These are phyloP conservation scores for Lonicera japonica DNA, from an alignment of 129 eudicot genomes.

Conservation along the genomic window DNA sequence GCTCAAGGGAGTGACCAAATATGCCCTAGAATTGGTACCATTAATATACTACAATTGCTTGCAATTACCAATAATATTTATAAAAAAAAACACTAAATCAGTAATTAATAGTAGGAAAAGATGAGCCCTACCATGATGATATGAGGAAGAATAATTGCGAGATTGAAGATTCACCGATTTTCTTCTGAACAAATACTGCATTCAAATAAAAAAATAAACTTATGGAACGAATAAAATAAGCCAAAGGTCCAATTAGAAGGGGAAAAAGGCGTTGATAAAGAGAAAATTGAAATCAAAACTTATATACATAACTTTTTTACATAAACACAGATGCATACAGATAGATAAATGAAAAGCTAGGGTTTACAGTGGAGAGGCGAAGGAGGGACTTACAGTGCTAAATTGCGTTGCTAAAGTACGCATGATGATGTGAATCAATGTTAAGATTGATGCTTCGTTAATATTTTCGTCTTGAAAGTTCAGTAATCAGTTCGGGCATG, in stretches of 20 bases:
- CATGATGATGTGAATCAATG: slow-evolving; percentile 20
- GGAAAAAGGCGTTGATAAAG: not conserved
- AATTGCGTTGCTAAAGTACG: slow-evolving; percentile 38
- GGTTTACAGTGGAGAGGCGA: slow-evolving; percentile 4
- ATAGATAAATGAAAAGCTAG: not conserved
- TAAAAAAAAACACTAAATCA: no score
- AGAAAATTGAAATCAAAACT: not conserved
- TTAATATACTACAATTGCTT: no score
- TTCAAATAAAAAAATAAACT: not conserved
- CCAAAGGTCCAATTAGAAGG: not conserved
- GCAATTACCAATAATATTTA: no score
- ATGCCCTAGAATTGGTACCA: no score
- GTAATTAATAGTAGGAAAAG: not conserved
- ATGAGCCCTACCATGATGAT: slow-evolving; percentile 22
- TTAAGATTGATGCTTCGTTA: no score
- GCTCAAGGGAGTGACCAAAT: no score
- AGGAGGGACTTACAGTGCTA: slow-evolving; percentile 29
- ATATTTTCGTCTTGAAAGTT: no score
- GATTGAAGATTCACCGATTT: slow-evolving; percentile 39
- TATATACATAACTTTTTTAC: no score
- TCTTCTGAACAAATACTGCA: slow-evolving; percentile 54
- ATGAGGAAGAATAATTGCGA: slow-evolving; percentile 39
- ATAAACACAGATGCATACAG: not conserved
- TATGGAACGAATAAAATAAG: not conserved
- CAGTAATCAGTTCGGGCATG: no score